Evolutionary conservation across 805 yeast genomes (phyloP).

Genomic region (Tetrapisispora namnaoensis): DNA sequence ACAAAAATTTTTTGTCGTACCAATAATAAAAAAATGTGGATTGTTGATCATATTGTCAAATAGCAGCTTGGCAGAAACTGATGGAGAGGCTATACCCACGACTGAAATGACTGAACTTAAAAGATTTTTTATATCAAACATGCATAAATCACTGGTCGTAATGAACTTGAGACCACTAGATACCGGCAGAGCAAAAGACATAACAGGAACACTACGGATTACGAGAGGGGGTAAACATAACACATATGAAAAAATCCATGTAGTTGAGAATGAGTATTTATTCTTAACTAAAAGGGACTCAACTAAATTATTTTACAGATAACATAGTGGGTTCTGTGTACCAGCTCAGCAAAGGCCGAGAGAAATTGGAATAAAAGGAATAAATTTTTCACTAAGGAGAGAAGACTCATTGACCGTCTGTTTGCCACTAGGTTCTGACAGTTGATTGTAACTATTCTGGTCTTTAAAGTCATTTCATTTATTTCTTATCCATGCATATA

Average conservation of each 20-base stretch:
- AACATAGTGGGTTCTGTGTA: neutral
- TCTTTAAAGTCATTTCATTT: no score
- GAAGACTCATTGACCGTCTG: no score
- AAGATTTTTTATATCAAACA: conserved; percentile 15
- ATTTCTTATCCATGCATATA: no score
- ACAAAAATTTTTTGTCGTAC: conserved; percentile 19
- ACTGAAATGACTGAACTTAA: conserved; percentile 20
- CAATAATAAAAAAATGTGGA: conserved; percentile 18
- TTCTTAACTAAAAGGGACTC: conserved; percentile 49
- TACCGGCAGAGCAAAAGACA: conserved; percentile 76
- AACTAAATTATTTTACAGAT: conserved; percentile 35
- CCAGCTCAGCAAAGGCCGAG: no score
- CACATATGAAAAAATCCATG: conserved; percentile 15
- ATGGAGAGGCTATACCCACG: conserved; percentile 4
- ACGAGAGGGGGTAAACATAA: conserved; percentile 43
- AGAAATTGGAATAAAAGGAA: no score
- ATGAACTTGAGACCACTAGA: conserved; percentile 55
- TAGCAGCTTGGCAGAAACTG: conserved; percentile 10
- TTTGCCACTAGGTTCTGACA: no score
- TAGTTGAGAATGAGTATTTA: conserved; percentile 54
- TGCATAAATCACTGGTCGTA: conserved; percentile 19
- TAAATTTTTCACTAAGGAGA: no score
- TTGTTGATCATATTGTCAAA: conserved; percentile 18
- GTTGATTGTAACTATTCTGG: no score
- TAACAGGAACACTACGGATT: conserved; percentile 62